Evolutionary conservation across 768 basidiomycete genomes (phyloP), one percentile per base, ranked within the genome.

Genomic region (Cubamyces lactineus): DNA sequence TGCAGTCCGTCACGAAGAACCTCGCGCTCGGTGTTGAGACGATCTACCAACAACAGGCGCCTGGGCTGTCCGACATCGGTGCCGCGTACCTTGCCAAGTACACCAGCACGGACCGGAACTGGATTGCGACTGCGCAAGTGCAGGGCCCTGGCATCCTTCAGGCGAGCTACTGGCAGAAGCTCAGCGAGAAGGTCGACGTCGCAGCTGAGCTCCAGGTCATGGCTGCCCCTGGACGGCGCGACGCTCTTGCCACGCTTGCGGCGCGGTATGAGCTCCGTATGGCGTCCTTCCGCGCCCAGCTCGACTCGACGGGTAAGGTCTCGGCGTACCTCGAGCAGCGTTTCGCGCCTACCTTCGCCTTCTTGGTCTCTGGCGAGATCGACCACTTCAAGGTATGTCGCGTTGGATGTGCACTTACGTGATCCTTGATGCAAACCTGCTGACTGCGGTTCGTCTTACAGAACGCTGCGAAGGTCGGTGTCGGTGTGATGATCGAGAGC

Each of bases 401-500:
- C 13, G 51, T 53, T 38, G 57, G 40, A 64, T 8, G 52, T 8
- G 52, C 50, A 13, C 42, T 30, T 41, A 34, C 34, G 34, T 30
- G 34, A 34, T 45, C 12, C 51, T 17, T 24, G 17, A 15, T 26
- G 19, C 42, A 23, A 13, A 16, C 34, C 34, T 15, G 19, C 57
- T 62, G 23, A 45, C 38, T 23, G 16, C 11, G 42, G 38, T 48
- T 34, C 47, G 28, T 23, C 54, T 40, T 60, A 15, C 66, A 98
- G 94, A 95, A 94, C 75, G 81, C 93, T 43, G 91, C 94, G 28
- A 96, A 95, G 77, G 88, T 97, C 62, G 96, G 96, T 63, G 89
- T 98, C 9, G 96, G 96, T 79, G 93, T 98, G 75, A 96, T 95
- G 93, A 93, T 98, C 63, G 96, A 98, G 83, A 90, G 88, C 72